These are phyloP conservation scores for Colletotrichum sp. DNA, from an alignment of 2,329 filamentous ascomycete genomes.

Conservation along the genomic window DNA sequence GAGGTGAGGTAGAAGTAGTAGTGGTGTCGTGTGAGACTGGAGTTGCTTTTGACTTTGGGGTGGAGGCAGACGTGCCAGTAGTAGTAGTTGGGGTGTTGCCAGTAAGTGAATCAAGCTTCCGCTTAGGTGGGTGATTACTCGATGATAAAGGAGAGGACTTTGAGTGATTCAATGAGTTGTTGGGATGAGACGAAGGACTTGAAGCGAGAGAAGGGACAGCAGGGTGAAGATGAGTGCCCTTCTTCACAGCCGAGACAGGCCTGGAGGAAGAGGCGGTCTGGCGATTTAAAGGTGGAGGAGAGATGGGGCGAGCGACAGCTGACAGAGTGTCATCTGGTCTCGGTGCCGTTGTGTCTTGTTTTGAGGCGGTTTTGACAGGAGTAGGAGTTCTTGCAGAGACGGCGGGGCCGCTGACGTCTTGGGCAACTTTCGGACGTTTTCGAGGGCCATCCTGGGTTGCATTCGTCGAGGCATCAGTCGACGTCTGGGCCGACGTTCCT, in stretches of 20 bases:
- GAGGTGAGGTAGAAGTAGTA: background rate
- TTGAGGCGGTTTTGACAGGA: conserved; percentile 21
- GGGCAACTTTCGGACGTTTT: conserved; percentile 33
- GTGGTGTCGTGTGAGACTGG: background rate
- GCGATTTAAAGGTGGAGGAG: conserved; percentile 36
- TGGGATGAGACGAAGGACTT: conserved; percentile 10
- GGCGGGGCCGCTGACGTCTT: conserved; percentile 17
- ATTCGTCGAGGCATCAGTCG: conserved; percentile 12
- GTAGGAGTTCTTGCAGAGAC: conserved; percentile 7
- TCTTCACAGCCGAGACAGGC: background rate
- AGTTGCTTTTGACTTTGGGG: background rate
- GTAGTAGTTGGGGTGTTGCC: background rate
- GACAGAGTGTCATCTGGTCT: conserved; percentile 24
- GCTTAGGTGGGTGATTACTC: conserved; percentile 2
- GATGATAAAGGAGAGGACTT: conserved; percentile 13
- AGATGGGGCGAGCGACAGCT: conserved; percentile 33
- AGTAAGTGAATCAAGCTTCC: background rate
- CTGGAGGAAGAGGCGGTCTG: background rate
- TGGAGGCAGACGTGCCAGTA: background rate
- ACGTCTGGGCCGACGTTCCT: conserved; percentile 14
- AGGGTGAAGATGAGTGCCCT: background rate
- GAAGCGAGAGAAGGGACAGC: conserved; percentile 1
- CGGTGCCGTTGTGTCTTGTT: conserved; percentile 16
- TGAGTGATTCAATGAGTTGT: conserved; percentile 6
- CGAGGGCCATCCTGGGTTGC: conserved; percentile 33